phyloP scores from a whole-genome alignment of 176 grass and related monocot species.

The Triticum timopheevii region DNA sequence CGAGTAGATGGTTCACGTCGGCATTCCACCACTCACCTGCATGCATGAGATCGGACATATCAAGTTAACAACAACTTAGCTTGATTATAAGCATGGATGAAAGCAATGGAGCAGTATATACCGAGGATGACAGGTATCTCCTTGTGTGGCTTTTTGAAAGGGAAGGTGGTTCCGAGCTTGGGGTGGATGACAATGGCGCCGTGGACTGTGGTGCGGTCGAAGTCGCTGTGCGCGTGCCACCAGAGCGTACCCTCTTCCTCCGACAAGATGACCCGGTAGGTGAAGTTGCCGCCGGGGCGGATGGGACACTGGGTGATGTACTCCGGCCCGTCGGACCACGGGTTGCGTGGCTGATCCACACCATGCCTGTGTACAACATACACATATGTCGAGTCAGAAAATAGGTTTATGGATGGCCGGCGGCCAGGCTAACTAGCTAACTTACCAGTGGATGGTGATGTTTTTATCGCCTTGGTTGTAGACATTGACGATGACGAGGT shows the following conservation, averaged over 20 bases:
- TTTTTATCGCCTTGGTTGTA: slow-evolving; percentile 21
- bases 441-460: slow-evolving; percentile 51
- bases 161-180: slow-evolving; percentile 32
- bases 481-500: slow-evolving; percentile 50
- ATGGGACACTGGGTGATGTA: neutral
- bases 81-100: neutral
- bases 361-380: slow-evolving; percentile 42
- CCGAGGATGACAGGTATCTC: slow-evolving; percentile 61
- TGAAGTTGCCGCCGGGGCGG: slow-evolving; percentile 40
- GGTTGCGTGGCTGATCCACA: slow-evolving; percentile 50
- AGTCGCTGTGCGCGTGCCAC: slow-evolving; percentile 68
- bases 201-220: slow-evolving; percentile 50
- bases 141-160: slow-evolving; percentile 40
- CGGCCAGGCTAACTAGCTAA: too few species aligned
- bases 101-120: neutral
- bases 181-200: slow-evolving; percentile 70
- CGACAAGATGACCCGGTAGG: slow-evolving; percentile 44
- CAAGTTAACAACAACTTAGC: neutral
- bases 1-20: neutral
- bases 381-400: neutral
- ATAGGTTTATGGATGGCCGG: neutral
- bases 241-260: slow-evolving; percentile 58
- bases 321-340: neutral
- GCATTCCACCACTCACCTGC: slow-evolving; percentile 44
- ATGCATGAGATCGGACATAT: neutral